These are phyloP conservation scores for Fusarium ramigenum DNA, from an alignment of 2,329 filamentous ascomycete species.

Conservation along the genomic window DNA sequence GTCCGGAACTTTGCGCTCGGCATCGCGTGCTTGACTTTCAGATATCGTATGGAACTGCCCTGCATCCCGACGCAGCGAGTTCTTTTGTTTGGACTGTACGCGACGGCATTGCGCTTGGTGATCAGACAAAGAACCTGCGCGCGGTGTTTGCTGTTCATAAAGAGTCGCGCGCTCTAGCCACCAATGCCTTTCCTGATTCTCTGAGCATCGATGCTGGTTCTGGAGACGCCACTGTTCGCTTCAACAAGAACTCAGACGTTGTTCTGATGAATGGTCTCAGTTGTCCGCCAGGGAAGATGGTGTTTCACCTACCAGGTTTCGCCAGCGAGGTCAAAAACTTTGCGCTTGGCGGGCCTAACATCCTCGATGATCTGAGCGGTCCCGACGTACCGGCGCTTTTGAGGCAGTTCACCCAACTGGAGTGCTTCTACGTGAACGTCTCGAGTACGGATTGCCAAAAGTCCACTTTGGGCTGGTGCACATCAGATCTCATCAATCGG, in stretches of 20 bases:
- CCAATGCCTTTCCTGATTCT: constrained; percentile 46
- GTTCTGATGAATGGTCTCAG: constrained; percentile 37
- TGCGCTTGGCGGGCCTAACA: constrained; percentile 31
- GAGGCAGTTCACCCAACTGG: constrained; percentile 39
- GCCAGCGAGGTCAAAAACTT: constrained; percentile 45
- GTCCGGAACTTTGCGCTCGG: constrained; percentile 41
- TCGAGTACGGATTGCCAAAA: constrained; percentile 8
- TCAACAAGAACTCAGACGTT: constrained; percentile 47
- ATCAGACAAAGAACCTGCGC: constrained; percentile 45
- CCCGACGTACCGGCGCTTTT: not conserved
- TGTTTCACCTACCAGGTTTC: constrained; percentile 42
- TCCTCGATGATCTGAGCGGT: not conserved
- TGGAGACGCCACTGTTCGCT: constrained; percentile 42
- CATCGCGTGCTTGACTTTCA: constrained; percentile 45
- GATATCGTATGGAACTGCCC: constrained; percentile 20
- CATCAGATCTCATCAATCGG: constrained; percentile 42
- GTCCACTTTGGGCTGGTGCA: constrained; percentile 45
- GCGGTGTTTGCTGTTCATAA: constrained; percentile 47
- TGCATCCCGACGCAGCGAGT: constrained; percentile 1
- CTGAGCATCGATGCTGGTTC: constrained; percentile 42
- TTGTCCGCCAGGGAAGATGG: not conserved
- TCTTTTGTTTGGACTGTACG: constrained; percentile 25
- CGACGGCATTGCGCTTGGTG: constrained; percentile 38
- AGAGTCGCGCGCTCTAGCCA: constrained; percentile 49
- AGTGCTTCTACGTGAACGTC: constrained; percentile 40